Evolutionary conservation across 495 filamentous ascomycete genomes (phyloP), one percentile per base, ranked within the genome.

Genomic region (Penicillium manginii): DNA sequence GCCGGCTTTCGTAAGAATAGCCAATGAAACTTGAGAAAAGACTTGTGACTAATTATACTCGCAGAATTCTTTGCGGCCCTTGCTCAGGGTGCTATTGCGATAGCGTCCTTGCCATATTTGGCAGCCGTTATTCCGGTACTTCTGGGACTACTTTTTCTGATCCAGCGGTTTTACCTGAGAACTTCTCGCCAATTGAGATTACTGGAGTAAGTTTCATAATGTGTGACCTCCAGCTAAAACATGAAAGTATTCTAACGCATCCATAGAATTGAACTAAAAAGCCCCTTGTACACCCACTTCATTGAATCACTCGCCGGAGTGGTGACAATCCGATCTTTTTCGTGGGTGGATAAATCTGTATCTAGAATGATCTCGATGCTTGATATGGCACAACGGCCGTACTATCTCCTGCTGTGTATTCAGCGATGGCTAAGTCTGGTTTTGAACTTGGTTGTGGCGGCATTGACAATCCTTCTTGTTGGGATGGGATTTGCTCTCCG

Each of bases 161-260:
- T 93, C 49, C 91, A 93, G 67, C 78, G 88, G 50, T 93, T 92
- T 73, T 93, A 94, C 73, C 84, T 94, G n/a, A 79, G 88, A 21
- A 91, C 91, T 29, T 92, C 90, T 51, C 83, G 89, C 57, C 91
- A 94, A 72, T 75, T 93, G 31, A 91, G 92, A 72, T 79, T 91
- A 56, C 74, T 94, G 52, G 91, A 94, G 58, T 68, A 43, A 15
- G 53, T 58, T 15, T 22, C 21, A 14, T 9, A 21, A 23, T 2
- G 12, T 51, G 22, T 9, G 29, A n/a, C 14, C 9, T 45, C 29
- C 29, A 14, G 11, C 1, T 32, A 11, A 39, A 51, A 58, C 15
- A 33, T n/a, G n/a, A n/a, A n/a, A n/a, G n/a, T 26, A 23, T 14
- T 14, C 32, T 43, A 43, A 43, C 5, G 0, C 0, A 17, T 43